Base-by-base conservation (phyloP, 2,329 filamentous ascomycete genomes). In the Ceratocystis eucalypticola region DNA sequence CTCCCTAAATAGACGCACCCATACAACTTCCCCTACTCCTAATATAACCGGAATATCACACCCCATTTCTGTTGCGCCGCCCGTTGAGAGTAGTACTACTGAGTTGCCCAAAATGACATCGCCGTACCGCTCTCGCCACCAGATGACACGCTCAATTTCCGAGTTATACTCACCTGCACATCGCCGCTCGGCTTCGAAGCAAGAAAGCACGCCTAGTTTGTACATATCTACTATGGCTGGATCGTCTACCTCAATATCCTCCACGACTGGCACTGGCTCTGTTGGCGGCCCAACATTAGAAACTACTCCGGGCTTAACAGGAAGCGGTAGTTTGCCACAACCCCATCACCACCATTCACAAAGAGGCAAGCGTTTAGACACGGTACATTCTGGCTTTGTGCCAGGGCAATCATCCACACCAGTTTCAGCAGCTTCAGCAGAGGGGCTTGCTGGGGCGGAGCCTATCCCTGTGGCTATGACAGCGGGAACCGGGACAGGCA, bases 91-190 rank as follows among this genome's bases (percentile, higher is more conserved):
- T 37, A 5, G 30, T 44, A 6, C 62, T 22, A 53, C 61, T 17
- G 65, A 66, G 5, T 33, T 61, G 22, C 65, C 65, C 22, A 63
- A 65, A 20, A 50, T 66, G 20, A 65, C 67, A 17, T 68, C 67
- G 7, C 67, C 67, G 10, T 66, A 68, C 48, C 67, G 65, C 72
- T 70, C 71, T 73, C 78, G 78, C 67, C 82, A 83, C 70, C 80
- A 82, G 70, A 76, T 84, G 68, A 80, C 78, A 68, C 79, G 81
- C 44, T 85, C 84, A 61, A 78, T 84, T 67, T 80, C 79, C 57
- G 82, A 84, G 69, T 70, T 83, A 64, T 76, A 80, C 28, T 77
- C 79, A 45, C 80, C 81, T 41, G 63, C 53, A 22, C 64, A 64
- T 30, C 67, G 55, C 7, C 65, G 64, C 17, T 45, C 67, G 15